Evolutionary conservation across 129 eudicot species (phyloP).

Genomic region (Lactuca sativa): DNA sequence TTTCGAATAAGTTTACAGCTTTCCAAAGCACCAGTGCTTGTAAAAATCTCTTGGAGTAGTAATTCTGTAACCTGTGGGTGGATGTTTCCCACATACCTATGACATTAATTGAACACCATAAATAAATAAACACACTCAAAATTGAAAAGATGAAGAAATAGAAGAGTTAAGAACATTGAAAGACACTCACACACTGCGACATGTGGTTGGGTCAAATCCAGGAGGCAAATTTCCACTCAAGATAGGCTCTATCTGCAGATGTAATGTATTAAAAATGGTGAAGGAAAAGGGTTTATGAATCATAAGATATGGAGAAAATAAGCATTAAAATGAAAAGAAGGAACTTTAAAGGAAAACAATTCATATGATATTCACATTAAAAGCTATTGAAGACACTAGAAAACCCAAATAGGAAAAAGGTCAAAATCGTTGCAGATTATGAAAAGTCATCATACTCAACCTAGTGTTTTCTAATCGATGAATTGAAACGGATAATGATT

Average conservation of each 20-base stretch:
- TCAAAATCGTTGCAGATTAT: constrained; percentile 6
- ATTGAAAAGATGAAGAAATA: not conserved
- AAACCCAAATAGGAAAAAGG: constrained; percentile 8
- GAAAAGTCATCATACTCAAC: constrained; percentile 2
- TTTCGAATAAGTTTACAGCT: constrained; percentile 84
- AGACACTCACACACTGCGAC: constrained; percentile 59
- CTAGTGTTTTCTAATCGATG: not conserved
- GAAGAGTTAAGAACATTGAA: not conserved
- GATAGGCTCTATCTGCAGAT: constrained; percentile 55
- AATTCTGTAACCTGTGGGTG: constrained; percentile 84
- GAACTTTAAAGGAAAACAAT: not conserved
- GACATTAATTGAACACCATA: constrained; percentile 23
- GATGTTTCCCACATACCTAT: constrained; percentile 80
- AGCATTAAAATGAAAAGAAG: not conserved
- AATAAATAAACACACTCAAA: not conserved
- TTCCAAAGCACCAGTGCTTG: constrained; percentile 66
- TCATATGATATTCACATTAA: too few relatives aligned
- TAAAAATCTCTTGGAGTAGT: constrained; percentile 78
- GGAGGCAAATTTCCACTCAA: constrained; percentile 60
- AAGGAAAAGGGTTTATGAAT: constrained; percentile 4
- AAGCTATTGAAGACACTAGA: not conserved
- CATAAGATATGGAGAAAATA: constrained; percentile 4
- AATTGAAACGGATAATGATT: constrained; percentile 8
- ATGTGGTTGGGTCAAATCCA: constrained; percentile 51
- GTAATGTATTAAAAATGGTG: constrained; percentile 16